phyloP scores from a whole-genome alignment of 2,329 filamentous ascomycete species.

The Geosmithia morbida region DNA sequence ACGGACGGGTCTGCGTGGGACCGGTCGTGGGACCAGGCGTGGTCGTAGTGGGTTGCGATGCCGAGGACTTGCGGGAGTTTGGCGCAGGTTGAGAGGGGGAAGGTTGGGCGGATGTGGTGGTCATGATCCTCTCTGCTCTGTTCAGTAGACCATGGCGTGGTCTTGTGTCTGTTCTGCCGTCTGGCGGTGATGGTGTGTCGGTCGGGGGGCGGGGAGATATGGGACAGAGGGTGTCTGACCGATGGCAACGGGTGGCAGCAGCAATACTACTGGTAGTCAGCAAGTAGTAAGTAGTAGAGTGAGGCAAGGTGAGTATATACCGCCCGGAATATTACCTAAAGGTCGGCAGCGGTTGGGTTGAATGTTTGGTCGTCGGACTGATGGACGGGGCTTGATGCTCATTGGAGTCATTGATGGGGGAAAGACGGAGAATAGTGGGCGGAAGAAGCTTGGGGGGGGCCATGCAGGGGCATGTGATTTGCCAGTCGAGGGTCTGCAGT shows the following conservation, averaged over 20 bases:
- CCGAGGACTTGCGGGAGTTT: background rate
- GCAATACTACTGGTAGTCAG: background rate
- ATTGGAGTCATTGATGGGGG: no score
- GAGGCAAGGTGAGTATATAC: background rate
- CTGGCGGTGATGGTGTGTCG: background rate
- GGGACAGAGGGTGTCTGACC: no score
- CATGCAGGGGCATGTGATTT: background rate
- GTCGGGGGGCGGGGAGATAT: background rate
- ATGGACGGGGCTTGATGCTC: background rate
- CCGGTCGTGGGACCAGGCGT: background rate
- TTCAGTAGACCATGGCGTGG: background rate
- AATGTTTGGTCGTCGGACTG: background rate
- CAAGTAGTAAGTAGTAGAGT: no score
- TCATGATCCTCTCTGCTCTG: background rate
- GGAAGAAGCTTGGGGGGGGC: background rate
- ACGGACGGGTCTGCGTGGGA: background rate
- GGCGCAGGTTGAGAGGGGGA: slow-evolving; percentile 1
- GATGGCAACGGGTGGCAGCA: no score
- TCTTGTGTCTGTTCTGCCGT: no score
- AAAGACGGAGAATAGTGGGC: background rate
- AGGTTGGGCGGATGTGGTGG: slow-evolving; percentile 2
- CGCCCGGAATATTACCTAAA: background rate
- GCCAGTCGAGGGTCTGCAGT: background rate
- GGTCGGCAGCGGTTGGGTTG: background rate
- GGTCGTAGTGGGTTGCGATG: background rate